These are phyloP conservation scores for Solanum medicagineum DNA, from an alignment of 257 asterid genomes.

Conservation along the genomic window DNA sequence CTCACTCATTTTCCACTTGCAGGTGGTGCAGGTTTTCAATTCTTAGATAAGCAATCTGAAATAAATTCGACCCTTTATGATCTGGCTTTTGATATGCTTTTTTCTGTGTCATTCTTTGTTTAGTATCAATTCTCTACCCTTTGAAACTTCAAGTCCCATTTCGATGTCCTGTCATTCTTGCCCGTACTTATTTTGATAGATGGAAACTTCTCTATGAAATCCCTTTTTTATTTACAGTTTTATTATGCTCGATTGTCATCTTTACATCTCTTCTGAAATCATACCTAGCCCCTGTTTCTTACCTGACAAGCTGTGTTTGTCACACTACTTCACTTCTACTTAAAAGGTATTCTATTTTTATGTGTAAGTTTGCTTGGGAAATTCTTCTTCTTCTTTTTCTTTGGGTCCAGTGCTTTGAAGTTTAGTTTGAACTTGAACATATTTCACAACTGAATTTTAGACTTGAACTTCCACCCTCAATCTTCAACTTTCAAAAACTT, in stretches of 20 bases:
- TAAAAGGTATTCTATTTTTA: not conserved
- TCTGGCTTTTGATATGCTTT: conserved; percentile 4
- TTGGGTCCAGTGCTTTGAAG: not conserved
- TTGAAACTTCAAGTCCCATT: not conserved
- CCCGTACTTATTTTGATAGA: not conserved
- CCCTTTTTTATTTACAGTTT: not conserved
- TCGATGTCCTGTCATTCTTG: not conserved
- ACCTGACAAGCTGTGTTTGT: not conserved
- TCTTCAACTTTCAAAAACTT: not conserved
- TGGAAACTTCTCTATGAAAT: not conserved
- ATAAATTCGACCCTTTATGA: conserved; percentile 5
- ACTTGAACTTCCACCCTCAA: not conserved
- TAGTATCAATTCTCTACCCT: not conserved
- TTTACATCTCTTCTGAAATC: not conserved
- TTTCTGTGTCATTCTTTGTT: conserved; percentile 4
- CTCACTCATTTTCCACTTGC: conserved; percentile 98
- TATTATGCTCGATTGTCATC: not conserved
- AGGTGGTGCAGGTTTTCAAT: conserved; percentile 94
- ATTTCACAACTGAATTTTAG: not conserved
- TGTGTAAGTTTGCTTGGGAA: not conserved
- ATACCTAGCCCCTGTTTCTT: not conserved
- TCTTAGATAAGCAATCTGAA: conserved; percentile 60
- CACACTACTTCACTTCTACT: not conserved
- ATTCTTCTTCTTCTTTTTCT: too few species aligned
- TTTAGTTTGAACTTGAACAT: not conserved